Base-by-base conservation (phyloP, 257 asterid genomes). In the Perilla frutescens region DNA sequence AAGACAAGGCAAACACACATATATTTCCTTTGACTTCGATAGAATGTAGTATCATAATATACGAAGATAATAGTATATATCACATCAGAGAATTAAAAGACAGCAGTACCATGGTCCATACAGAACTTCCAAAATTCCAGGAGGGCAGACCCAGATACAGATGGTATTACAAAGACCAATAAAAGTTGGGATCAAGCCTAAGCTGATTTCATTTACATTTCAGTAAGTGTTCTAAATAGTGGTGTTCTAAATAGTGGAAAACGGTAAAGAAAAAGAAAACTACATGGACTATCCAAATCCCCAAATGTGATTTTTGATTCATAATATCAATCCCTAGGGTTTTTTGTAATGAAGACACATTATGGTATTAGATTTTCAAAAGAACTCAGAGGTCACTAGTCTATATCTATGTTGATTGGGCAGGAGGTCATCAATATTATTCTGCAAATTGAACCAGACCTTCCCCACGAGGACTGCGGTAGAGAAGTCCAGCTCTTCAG, bases 401-500 rank as follows among this genome's bases (percentile, higher is more conserved):
- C 75, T 36, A 68, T 56, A 78, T 64, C 45, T 63, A 37, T 8
- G 62, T 65, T 49, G 32, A 51, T 58, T 29, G 34, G 56, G 15
- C 44, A 74, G 43, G 56, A 62, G 15, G 26, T 15, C 26, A 71
- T 57, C 47, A 34, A 50, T 51, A 57, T 60, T 55, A 60, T 65
- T 74, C 49, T 53, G 62, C 48, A 66, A 72, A 68, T 29, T 50
- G 71, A 72, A 59, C 9, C 90, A 60, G 39, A 95, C 99, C 99
- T 95, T 95, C 61, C 99, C 99, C 10, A 95, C 88, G 13, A 87
- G 88, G 62, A 76, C 61, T 31, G 99, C 75, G 73, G 72, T 88
- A 56, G 96, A 77, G 85, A 95, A 95, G 86, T 92, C 98, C 84
- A 95, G 85, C 84, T 95, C 99, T 72, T 68, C 26, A 68, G 97